These are phyloP conservation scores for Diaporthe sp. DNA, from an alignment of 2,329 filamentous ascomycete genomes.

Conservation along the genomic window DNA sequence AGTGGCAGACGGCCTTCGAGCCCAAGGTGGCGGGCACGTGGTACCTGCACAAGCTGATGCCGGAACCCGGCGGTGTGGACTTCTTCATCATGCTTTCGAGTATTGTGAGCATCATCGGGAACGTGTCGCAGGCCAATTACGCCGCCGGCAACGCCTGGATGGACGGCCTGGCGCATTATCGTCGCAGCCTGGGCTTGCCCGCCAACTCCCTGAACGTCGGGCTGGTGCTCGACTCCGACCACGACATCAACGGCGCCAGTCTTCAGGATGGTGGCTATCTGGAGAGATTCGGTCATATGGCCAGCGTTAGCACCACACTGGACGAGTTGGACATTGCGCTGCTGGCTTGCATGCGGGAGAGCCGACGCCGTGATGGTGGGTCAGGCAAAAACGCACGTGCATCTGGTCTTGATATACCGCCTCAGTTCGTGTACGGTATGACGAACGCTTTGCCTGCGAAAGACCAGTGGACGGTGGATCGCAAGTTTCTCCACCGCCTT, in stretches of 20 bases:
- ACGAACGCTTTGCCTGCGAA: too few relatives aligned
- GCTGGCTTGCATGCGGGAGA: not conserved
- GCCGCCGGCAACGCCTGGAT: constrained; percentile 48
- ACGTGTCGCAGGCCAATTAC: constrained; percentile 47
- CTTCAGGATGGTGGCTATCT: constrained; percentile 8
- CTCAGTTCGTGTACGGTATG: too few relatives aligned
- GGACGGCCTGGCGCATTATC: constrained; percentile 42
- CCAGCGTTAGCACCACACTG: not conserved
- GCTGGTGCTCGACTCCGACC: not conserved
- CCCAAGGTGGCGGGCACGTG: constrained; percentile 37
- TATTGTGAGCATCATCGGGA: constrained; percentile 42
- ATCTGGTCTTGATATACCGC: not conserved
- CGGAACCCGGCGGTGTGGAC: constrained; percentile 41
- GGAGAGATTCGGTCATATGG: not conserved
- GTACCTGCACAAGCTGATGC: constrained; percentile 43
- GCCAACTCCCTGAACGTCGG: constrained; percentile 6
- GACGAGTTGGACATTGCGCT: constrained; percentile 3
- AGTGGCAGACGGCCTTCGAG: not conserved
- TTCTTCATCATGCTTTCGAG: constrained; percentile 49
- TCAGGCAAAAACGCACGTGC: not conserved
- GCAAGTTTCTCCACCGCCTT: too few relatives aligned
- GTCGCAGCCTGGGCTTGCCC: constrained; percentile 8
- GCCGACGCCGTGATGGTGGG: not conserved
- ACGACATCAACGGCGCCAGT: constrained; percentile 3
- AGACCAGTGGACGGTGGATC: too few relatives aligned